Evolutionary conservation across 129 eudicot genomes (phyloP).

Genomic region (Helichrysum umbraculigerum): DNA sequence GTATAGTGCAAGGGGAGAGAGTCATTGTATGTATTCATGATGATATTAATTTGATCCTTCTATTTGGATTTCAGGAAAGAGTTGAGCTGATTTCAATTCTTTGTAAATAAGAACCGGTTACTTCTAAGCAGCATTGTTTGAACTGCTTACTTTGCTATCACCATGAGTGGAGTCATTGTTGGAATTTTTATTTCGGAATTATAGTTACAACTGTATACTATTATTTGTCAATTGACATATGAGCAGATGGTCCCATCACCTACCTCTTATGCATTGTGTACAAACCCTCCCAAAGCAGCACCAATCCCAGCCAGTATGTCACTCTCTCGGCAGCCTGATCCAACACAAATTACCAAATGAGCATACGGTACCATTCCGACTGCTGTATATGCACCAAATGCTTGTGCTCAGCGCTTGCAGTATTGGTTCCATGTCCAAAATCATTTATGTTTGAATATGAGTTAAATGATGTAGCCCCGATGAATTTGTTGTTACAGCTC

Average conservation of each 20-base stretch:
- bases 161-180: no score
- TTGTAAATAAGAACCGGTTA: slow-evolving; percentile 25
- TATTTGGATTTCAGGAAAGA: slow-evolving; percentile 11
- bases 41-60: background rate
- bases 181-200: background rate
- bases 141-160: background rate
- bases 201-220: background rate
- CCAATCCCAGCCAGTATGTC: slow-evolving; percentile 31
- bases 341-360: slow-evolving; percentile 26
- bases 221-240: no score
- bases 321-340: slow-evolving; percentile 10
- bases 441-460: background rate
- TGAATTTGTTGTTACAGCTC: slow-evolving; percentile 31
- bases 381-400: slow-evolving; percentile 33
- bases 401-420: slow-evolving; percentile 32
- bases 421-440: slow-evolving; percentile 35
- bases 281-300: slow-evolving; percentile 7
- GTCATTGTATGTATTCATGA: no score
- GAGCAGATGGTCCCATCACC: no score
- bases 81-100: background rate
- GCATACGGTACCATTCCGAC: slow-evolving; percentile 36
- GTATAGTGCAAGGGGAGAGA: slow-evolving; percentile 4
- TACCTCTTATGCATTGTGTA: no score
- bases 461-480: slow-evolving; percentile 17
- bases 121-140: slow-evolving; percentile 25